A percentile compares a stretch with the other conserved stretches of the same genome.
phyloP scores from a whole-genome alignment of 2,329 filamentous ascomycete genomes.

The Aspergillus sp. region DNA sequence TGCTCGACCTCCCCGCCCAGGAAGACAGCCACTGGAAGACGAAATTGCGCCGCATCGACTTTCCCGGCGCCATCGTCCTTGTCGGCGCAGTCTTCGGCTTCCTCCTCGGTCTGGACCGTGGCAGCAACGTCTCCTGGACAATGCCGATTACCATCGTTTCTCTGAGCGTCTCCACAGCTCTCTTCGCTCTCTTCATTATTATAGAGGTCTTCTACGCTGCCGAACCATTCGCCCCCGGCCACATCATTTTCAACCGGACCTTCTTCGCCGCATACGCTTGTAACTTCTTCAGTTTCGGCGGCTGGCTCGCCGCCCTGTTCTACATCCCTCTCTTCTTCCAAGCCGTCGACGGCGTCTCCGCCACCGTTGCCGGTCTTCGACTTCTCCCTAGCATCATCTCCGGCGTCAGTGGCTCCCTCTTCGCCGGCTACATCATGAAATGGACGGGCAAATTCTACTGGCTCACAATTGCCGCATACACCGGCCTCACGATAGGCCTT shows the following conservation, averaged over 20 bases:
- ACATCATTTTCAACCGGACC: constrained; percentile 68
- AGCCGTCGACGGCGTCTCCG: constrained; percentile 65
- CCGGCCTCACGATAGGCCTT: constrained; percentile 56
- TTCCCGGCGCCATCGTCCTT: constrained; percentile 68
- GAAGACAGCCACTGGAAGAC: constrained; percentile 64
- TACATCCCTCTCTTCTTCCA: constrained; percentile 80
- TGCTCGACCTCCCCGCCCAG: constrained; percentile 61
- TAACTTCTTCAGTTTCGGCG: constrained; percentile 71
- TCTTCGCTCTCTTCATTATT: constrained; percentile 68
- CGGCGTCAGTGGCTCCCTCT: constrained; percentile 65
- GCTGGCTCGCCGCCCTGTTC: constrained; percentile 64
- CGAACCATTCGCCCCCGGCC: constrained; percentile 74
- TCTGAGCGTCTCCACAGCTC: constrained; percentile 56
- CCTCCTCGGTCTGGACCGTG: constrained; percentile 70
- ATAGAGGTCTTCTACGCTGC: constrained; percentile 68
- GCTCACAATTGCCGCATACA: constrained; percentile 63
- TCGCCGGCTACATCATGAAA: constrained; percentile 67
- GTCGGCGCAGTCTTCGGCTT: constrained; percentile 66
- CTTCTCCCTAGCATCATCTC: constrained; percentile 67
- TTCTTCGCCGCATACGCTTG: constrained; percentile 69
- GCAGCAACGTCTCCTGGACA: constrained; percentile 71
- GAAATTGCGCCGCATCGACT: constrained; percentile 71
- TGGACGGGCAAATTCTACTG: constrained; percentile 71
- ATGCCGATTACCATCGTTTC: constrained; percentile 60
- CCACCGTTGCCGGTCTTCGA: constrained; percentile 64